Evolutionary conservation across 1,139 yeast species (phyloP).

Genomic region (Yamadazyma diospyri): DNA sequence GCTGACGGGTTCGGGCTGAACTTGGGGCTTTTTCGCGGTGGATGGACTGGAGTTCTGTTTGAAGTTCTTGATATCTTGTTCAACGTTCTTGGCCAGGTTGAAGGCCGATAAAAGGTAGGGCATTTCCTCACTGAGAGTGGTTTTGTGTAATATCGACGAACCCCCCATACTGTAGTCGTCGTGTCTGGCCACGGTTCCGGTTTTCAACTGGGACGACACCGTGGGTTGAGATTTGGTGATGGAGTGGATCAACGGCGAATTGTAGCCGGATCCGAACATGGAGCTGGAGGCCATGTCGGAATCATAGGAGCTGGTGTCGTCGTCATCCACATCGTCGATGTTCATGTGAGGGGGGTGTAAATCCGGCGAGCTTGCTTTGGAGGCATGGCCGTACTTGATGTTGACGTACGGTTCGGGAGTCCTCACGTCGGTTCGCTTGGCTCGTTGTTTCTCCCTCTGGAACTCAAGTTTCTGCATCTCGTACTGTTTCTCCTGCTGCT

Average conservation of each 20-base stretch:
- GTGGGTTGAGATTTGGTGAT: conserved; percentile 27
- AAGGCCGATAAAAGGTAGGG: conserved; percentile 60
- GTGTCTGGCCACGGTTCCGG: conserved; percentile 4
- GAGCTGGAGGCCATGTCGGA: conserved; percentile 30
- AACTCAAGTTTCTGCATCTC: background rate
- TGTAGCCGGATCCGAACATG: conserved; percentile 25
- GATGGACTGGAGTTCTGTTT: background rate
- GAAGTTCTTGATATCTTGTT: conserved; percentile 35
- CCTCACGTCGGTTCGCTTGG: too few species aligned
- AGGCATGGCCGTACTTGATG: conserved; percentile 5
- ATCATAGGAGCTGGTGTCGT: conserved; percentile 21
- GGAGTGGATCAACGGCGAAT: conserved; percentile 41
- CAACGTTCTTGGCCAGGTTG: conserved; percentile 48
- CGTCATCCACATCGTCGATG: conserved; percentile 14
- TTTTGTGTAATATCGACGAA: conserved; percentile 33
- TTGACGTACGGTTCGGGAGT: conserved; percentile 9
- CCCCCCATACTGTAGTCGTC: conserved; percentile 26
- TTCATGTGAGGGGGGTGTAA: conserved; percentile 4
- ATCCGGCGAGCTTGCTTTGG: background rate
- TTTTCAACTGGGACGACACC: conserved; percentile 7
- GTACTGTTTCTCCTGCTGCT: conserved; percentile 1
- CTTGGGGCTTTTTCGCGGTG: background rate
- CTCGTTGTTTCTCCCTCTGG: conserved; percentile 4
- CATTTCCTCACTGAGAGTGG: conserved; percentile 51
- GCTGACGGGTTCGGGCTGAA: conserved; percentile 1